Evolutionary conservation across 2,329 filamentous ascomycete genomes (phyloP), one percentile per base, ranked within the genome.

Genomic region (Fusarium tricinctum): DNA sequence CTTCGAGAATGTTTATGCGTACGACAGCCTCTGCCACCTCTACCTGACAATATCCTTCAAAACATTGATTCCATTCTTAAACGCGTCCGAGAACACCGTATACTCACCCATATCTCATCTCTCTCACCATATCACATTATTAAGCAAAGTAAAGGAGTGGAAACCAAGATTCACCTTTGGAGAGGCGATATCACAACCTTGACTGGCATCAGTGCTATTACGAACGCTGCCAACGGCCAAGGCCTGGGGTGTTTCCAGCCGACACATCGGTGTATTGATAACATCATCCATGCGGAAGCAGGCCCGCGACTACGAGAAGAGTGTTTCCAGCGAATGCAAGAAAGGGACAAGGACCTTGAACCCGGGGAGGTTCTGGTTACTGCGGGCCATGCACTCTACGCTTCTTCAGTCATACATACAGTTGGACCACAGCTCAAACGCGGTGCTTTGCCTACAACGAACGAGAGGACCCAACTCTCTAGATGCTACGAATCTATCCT

Each of bases 241-340:
- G 65, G 66, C 2, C 42, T 74, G 0, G 72, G 72, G 3, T 74
- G 72, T 4, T 74, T 74, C 2, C 72, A 73, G 6, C 72, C 72
- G 0, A 64, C 68, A 0, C 72, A 74, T 6, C 52, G 60, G 0
- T 74, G 72, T 5, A 74, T 74, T 8, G 72, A 74, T n/a, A 74
- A 74, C 13, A 58, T 72, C 9, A 73, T 74, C 1, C 72, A 74
- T 13, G 13, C 45, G 0, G 59, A 66, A n/a, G 63, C 72, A 15
- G 72, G 72, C 0, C 72, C 72, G 1, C 50, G 68, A 0, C 35
- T 74, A 0, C 52, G 72, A 2, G 61, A 47, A 6, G 70, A 74
- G 20, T 74, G 71, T 5, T 67, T 55, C 7, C 62, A 54, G 22
- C 2, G 30, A 0, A 73, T 74, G 70, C 20, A 64, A 2, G 4